Evolutionary conservation across 2,329 filamentous ascomycete genomes (phyloP).

Genomic region (Talaromyces rugulosus): DNA sequence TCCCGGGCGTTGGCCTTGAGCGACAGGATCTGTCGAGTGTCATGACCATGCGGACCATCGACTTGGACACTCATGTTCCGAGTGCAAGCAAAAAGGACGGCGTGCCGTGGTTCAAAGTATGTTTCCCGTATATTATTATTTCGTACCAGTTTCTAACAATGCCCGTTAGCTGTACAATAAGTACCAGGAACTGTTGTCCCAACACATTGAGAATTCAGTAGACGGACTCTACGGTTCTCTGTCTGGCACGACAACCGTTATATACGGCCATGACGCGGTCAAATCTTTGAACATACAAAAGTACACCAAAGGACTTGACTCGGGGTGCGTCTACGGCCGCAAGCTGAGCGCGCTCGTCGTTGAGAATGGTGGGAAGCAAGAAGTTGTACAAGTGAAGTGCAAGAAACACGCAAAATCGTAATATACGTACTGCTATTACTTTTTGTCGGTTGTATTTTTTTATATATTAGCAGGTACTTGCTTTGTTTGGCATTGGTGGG

Average conservation of each 20-base stretch:
- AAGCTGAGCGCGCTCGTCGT: constrained; percentile 74
- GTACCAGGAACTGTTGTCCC: constrained; percentile 20
- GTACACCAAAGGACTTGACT: constrained; percentile 82
- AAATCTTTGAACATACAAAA: constrained; percentile 61
- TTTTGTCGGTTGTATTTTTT: not conserved
- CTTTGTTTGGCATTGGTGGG: not conserved
- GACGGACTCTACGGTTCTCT: constrained; percentile 1
- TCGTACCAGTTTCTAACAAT: not conserved
- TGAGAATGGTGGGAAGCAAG: constrained; percentile 48
- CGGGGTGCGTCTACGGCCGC: constrained; percentile 72
- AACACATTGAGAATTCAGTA: not conserved
- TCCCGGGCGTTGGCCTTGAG: constrained; percentile 67
- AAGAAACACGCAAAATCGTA: constrained; percentile 24
- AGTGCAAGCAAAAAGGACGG: constrained; percentile 48
- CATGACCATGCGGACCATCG: constrained; percentile 88
- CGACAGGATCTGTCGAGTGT: constrained; percentile 72
- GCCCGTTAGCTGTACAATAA: constrained; percentile 47
- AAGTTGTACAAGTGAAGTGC: constrained; percentile 41
- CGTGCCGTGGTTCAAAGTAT: constrained; percentile 62
- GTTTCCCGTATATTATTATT: not conserved
- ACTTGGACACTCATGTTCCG: constrained; percentile 58
- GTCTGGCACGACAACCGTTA: constrained; percentile 57
- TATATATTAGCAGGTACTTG: not conserved
- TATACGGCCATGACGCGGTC: constrained; percentile 85
- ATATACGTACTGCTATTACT: not conserved